Base-by-base conservation (phyloP, 2,329 filamentous ascomycete species). In the Fusarium falciforme region DNA sequence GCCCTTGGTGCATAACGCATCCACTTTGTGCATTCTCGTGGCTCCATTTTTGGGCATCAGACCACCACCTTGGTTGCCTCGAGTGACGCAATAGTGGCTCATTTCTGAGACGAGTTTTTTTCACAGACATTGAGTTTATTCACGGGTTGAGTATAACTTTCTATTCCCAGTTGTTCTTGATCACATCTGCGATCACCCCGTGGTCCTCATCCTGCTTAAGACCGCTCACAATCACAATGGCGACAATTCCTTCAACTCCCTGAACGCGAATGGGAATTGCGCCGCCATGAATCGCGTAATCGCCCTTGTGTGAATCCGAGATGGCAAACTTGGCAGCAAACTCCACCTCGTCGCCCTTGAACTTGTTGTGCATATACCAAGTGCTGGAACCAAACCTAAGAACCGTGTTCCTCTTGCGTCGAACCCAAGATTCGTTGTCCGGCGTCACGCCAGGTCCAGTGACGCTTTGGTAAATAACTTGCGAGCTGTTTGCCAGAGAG, bases 161-260 rank as follows among this genome's bases (percentile, higher is more conserved):
- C 60, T 68, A 78, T 52, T 68, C 77, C 85, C 86, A 87, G 65
- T 86, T 82, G 31, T 89, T 88, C 75, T 86, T 86, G 47, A 95
- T 85, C 1, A 90, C 90, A 80, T 95, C 92, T 1, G 93, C 88
- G 78, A 96, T 90, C 40, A 95, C 89, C 10, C 90, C 90, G 82
- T 96, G 94, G 81, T 95, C 93, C 83, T 95, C 89, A 76, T 93
- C 87, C 82, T 95, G 92, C 84, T 91, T 92, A 80, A 96, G 81
- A 6, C 93, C 94, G 78, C 91, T 93, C 1, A 96, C 92, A 20
- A 95, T 90, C 27, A 95, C 90, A 1, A 94, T 91, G 1, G 89
- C 93, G 10, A 95, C 91, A 4, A 94, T 84, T 0, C 93, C 93
- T 83, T 95, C 93, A 1, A 95, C 92, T 0, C 92, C 92, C 62